These are phyloP conservation scores for Cubamyces lactineus DNA, from an alignment of 768 basidiomycete species.

Conservation along the genomic window DNA sequence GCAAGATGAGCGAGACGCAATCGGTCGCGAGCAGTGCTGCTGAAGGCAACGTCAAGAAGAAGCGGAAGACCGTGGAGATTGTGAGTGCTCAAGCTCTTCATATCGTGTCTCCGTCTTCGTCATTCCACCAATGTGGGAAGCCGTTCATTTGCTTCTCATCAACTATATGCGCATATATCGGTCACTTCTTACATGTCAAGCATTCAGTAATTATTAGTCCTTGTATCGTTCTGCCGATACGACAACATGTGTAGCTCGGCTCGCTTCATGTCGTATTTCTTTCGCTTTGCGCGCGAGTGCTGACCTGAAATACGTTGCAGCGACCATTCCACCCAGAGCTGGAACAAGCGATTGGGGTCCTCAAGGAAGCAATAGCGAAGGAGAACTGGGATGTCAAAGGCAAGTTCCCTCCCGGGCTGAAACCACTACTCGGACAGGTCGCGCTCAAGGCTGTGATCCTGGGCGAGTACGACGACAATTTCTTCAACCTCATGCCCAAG, in stretches of 20 bases:
- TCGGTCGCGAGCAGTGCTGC: conserved; percentile 14
- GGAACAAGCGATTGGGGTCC: conserved; percentile 58
- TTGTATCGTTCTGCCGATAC: not conserved
- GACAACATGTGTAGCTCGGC: too few species aligned
- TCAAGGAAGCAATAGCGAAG: conserved; percentile 62
- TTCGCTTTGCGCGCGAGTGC: too few species aligned
- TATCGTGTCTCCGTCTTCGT: too few species aligned
- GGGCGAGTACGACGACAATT: conserved; percentile 91
- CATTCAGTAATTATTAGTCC: not conserved
- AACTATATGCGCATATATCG: not conserved
- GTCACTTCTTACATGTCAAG: not conserved
- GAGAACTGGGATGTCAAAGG: conserved; percentile 82
- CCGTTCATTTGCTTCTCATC: too few species aligned
- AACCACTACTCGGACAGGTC: conserved; percentile 68
- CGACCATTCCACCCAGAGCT: conserved; percentile 73
- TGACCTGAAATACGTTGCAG: conserved; percentile 34
- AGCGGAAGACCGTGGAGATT: conserved; percentile 70
- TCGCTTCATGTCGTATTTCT: too few species aligned
- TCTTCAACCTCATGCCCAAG: conserved; percentile 85
- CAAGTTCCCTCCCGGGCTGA: conserved; percentile 85
- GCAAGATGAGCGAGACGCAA: conserved; percentile 29
- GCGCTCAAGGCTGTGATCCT: conserved; percentile 78
- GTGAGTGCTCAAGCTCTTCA: conserved; percentile 39
- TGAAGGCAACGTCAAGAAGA: conserved; percentile 52
- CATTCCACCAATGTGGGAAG: too few species aligned